Percentiles rank a stretch among this genome's conserved stretches.
These are phyloP conservation scores for Lolium perenne DNA, from an alignment of 176 grass and related monocot species.

Conservation along the genomic window DNA sequence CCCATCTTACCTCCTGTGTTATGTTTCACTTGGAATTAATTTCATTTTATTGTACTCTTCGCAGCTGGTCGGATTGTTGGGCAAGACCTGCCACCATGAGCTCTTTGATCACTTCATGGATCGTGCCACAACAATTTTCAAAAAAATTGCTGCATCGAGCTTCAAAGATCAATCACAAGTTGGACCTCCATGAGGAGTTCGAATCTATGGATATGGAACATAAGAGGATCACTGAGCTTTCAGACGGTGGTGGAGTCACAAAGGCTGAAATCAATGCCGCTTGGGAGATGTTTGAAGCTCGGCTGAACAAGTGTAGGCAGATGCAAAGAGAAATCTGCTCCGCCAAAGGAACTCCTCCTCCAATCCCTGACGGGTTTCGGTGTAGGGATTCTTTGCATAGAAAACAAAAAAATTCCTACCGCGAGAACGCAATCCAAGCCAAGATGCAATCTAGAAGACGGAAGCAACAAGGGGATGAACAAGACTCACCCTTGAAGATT, in stretches of 20 bases:
- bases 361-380: too few relatives aligned
- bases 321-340: neutral
- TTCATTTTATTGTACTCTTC: conserved; percentile 22
- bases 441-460: too few relatives aligned
- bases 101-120: conserved; percentile 57
- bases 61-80: conserved; percentile 53
- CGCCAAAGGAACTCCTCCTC: neutral
- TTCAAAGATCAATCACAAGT: conserved; percentile 46
- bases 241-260: neutral
- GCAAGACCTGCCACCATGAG: conserved; percentile 52
- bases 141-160: conserved; percentile 53
- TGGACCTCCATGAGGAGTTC: too few relatives aligned
- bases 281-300: neutral
- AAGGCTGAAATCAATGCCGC: neutral
- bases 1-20: neutral
- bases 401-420: too few relatives aligned
- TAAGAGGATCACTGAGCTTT: neutral
- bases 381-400: too few relatives aligned
- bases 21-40: neutral
- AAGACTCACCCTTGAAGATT: too few relatives aligned
- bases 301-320: neutral
- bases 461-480: too few relatives aligned
- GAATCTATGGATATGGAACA: neutral
- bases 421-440: too few relatives aligned
- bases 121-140: conserved; percentile 46